Percentiles rank a stretch among this genome's conserved stretches.
These are phyloP conservation scores for Monilinia polystroma DNA, from an alignment of 2,329 filamentous ascomycete species.

Conservation along the genomic window DNA sequence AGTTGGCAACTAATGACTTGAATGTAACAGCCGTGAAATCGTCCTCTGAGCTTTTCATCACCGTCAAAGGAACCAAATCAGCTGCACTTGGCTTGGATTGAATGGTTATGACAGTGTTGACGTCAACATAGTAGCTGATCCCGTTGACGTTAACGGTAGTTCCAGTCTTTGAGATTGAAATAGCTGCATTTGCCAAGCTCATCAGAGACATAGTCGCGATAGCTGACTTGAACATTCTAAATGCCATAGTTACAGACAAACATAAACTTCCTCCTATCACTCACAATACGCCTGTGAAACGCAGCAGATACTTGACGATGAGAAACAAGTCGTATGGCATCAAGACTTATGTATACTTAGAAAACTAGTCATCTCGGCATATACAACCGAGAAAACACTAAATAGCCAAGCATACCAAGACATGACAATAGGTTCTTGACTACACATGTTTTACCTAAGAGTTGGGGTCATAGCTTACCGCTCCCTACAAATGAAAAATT, in stretches of 20 bases:
- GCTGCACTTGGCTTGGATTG: constrained; percentile 27
- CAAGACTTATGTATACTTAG: background rate
- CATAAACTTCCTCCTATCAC: background rate
- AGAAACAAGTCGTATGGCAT: background rate
- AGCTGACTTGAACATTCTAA: constrained; percentile 16
- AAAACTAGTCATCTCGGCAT: background rate
- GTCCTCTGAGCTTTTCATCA: constrained; percentile 28
- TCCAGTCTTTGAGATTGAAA: constrained; percentile 21
- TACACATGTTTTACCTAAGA: background rate
- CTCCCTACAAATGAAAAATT: too few species aligned
- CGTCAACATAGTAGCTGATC: constrained; percentile 39
- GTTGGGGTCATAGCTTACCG: too few species aligned
- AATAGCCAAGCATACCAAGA: constrained; percentile 9
- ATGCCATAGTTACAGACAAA: constrained; percentile 3
- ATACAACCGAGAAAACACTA: background rate
- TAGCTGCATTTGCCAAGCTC: constrained; percentile 18
- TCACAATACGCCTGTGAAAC: background rate
- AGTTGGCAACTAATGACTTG: constrained; percentile 30
- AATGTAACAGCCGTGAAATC: constrained; percentile 31
- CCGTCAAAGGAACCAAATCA: constrained; percentile 35
- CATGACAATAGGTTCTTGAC: constrained; percentile 9
- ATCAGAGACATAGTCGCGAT: constrained; percentile 13
- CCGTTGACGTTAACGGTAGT: constrained; percentile 35
- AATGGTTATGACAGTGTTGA: constrained; percentile 31
- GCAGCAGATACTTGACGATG: background rate